A percentile compares a stretch with the other conserved stretches of the same genome.
These are phyloP conservation scores for Volvox africanus DNA, from an alignment of 139 green algal genomes.

Conservation along the genomic window DNA sequence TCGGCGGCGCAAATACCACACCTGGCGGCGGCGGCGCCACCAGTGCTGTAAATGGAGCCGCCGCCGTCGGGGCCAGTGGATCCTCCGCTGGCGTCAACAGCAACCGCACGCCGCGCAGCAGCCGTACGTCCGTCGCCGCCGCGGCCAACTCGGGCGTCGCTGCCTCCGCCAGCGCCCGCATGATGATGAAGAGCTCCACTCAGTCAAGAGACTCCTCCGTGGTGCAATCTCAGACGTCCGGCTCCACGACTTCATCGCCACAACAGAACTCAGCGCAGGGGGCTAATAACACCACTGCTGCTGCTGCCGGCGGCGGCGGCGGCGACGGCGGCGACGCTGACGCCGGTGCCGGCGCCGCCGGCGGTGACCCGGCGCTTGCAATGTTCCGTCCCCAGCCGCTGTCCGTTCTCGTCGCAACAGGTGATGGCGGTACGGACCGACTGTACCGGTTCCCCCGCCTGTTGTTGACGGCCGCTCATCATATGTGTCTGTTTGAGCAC, in stretches of 20 bases:
- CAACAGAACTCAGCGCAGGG: no score
- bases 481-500: slow-evolving; percentile 66
- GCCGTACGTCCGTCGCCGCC: neutral
- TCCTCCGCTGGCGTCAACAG: neutral
- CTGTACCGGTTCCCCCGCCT: slow-evolving; percentile 59
- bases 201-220: no score
- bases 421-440: slow-evolving; percentile 59
- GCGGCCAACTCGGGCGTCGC: neutral
- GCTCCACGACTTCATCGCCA: no score
- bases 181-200: neutral
- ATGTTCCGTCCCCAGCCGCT: slow-evolving; percentile 19
- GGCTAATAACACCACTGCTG: no score
- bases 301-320: neutral
- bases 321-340: neutral
- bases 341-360: neutral
- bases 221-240: no score
- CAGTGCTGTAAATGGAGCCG: neutral
- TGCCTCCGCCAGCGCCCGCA: neutral
- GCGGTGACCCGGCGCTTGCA: neutral
- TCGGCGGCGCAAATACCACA: neutral
- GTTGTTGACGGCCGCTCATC: slow-evolving; percentile 23
- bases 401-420: slow-evolving; percentile 53
- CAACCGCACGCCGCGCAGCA: neutral
- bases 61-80: neutral
- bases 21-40: neutral